Conservation (phyloP, 2,329 filamentous ascomycete genomes). For the Nigrospora oryzae region DNA sequence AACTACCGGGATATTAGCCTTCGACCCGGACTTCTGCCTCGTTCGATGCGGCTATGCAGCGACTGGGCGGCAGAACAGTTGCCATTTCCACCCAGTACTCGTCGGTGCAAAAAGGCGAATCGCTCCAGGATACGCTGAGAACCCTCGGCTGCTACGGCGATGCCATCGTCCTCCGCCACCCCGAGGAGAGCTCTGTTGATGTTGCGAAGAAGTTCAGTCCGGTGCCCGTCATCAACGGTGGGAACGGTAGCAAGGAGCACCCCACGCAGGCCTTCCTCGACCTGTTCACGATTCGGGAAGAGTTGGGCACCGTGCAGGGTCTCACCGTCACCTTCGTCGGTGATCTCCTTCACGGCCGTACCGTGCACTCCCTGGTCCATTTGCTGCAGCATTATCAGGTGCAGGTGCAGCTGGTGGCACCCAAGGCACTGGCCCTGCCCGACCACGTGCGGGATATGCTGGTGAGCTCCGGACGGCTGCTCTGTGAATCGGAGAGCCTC, state of each 20-base stretch:
- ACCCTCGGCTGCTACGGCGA: constrained; percentile 93
- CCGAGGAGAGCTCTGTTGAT: constrained; percentile 70
- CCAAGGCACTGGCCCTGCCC: constrained; percentile 70
- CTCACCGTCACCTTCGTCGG: constrained; percentile 94
- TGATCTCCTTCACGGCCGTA: constrained; percentile 85
- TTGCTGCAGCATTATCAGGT: constrained; percentile 94
- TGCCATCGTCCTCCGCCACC: constrained; percentile 92
- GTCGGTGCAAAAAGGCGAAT: constrained; percentile 90
- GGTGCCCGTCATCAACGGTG: constrained; percentile 93
- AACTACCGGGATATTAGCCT: constrained; percentile 33
- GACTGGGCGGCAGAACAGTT: constrained; percentile 81
- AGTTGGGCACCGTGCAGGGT: constrained; percentile 89
- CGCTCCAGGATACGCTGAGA: constrained; percentile 84
- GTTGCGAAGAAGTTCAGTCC: constrained; percentile 79
- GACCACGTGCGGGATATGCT: constrained; percentile 65
- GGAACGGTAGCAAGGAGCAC: constrained; percentile 92
- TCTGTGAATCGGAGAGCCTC: constrained; percentile 66
- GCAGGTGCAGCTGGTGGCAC: constrained; percentile 83
- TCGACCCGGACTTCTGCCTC: constrained; percentile 92
- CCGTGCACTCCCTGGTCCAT: constrained; percentile 91
- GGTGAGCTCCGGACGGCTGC: constrained; percentile 64
- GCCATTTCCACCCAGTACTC: constrained; percentile 76
- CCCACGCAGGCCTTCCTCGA: constrained; percentile 97
- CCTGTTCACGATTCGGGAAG: constrained; percentile 96
- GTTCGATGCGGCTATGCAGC: constrained; percentile 97